phyloP scores from a whole-genome alignment of 352 stramenopile species.

The Peronospora belbahrii region DNA sequence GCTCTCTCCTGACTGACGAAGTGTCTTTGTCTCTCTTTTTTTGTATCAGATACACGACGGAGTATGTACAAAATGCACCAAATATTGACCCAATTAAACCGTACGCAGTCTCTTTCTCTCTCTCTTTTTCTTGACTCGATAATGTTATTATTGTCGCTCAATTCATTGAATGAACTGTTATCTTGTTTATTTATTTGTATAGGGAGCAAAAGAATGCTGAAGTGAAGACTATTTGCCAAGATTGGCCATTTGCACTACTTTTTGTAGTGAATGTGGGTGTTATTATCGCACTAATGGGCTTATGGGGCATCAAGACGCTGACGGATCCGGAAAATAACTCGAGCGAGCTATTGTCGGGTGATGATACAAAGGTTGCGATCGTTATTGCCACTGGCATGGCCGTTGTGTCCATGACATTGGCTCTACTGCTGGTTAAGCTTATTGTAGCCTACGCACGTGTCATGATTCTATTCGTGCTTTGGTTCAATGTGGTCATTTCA shows the following conservation, averaged over 20 bases:
- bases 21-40: background rate
- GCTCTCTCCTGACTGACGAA: constrained; percentile 1
- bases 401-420: constrained; percentile 48
- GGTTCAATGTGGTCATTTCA: constrained; percentile 76
- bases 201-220: constrained; percentile 26
- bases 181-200: background rate
- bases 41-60: constrained; percentile 26
- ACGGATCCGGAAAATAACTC: constrained; percentile 35
- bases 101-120: constrained; percentile 10
- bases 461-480: constrained; percentile 83
- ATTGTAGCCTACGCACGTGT: constrained; percentile 67
- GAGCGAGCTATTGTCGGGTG: constrained; percentile 34
- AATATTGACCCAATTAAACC: constrained; percentile 65
- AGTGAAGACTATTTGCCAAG: constrained; percentile 43
- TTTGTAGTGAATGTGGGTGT: constrained; percentile 72
- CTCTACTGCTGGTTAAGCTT: constrained; percentile 67
- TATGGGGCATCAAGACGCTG: constrained; percentile 65
- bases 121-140: background rate
- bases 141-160: background rate
- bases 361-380: constrained; percentile 60
- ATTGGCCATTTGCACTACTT: constrained; percentile 72
- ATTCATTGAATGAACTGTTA: too few relatives aligned
- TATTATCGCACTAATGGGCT: constrained; percentile 56
- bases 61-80: constrained; percentile 32
- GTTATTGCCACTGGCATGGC: constrained; percentile 47